Base-by-base conservation (phyloP, 345 rosid genomes). In the Eucalyptus brandiana region DNA sequence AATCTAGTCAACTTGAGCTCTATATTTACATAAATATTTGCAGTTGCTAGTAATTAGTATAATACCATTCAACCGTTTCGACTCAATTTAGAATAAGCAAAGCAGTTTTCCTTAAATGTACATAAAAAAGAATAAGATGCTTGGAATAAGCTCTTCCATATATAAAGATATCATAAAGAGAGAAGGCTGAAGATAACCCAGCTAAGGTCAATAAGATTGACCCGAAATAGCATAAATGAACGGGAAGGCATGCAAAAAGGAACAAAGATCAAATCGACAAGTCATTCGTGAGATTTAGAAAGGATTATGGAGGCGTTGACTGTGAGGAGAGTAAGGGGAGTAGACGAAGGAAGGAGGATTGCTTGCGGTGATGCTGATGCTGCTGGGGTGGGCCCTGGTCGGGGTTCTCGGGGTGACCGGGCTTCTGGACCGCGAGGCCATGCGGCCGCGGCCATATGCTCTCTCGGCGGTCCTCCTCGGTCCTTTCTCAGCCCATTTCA, bases 401-500 rank as follows among this genome's bases (percentile, higher is more conserved):
- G 94, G 91, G n/a, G 67, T 28, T 1, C 40, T 42, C 32, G 86
- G 50, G 19, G 91, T 89, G 42, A 65, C 37, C 1, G 93, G 93
- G 80, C 89, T 92, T 89, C 88, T 91, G 54, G 94, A 85, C 81
- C 91, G 90, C 14, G 95, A 90, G 90, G 87, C 89, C 90, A 90
- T 80, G 21, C 28, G 51, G 60, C 90, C 89, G 13, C 34, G 86
- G 16, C 92, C 91, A 18, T 42, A 8, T 16, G 88, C 91, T 80
- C 89, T 90, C 54, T 92, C 96, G 1, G 92, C 92, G 23, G 88
- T 89, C 89, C 89, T 91, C 88, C 94, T 90, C 4, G 96, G 95
- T 28, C 96, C 97, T 91, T 93, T 95, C 94, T 94, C 97, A 2
- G 96, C 96, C 97, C 97, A 94, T 86, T 90, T 94, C 18, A 94